Base-by-base conservation (phyloP, 306 rosid species). In the Cicer pinnatifidum region DNA sequence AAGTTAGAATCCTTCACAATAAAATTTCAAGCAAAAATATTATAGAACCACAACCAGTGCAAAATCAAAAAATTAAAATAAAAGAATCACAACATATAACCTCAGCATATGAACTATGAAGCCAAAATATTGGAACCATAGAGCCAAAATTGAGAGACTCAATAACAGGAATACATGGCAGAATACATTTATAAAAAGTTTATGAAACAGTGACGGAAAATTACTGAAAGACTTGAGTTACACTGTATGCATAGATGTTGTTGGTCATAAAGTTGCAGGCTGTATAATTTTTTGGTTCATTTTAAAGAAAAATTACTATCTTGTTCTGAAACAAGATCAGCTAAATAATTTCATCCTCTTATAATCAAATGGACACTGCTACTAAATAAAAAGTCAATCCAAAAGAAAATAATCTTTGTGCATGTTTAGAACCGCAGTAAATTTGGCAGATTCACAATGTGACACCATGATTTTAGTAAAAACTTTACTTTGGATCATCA, bases 281-380 rank as follows among this genome's bases (percentile, higher is more conserved):
- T 0, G 13, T 7, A 59, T 20, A 60, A 47, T 6, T 1, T 7
- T 8, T 1, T 28, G 10, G 16, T 3, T 46, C 15, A 19, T 38
- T 9, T 48, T 19, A 6, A 43, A 28, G 43, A 4, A 52, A 19
- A 51, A 28, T 7, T 17, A 50, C 52, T 12, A 57, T 16, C 16
- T 35, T 20, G 15, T 6, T 19, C 39, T 12, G 38, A 35, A 56
- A 47, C 82, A 56, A 7, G 39, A 54, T 40, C 56, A 38, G 28
- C 35, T 9, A 56, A 75, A 39, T 20, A 69, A 65, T 48, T 40
- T 57, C 79, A 82, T 57, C 76, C 65, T 47, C 2, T 4, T 37
- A 56, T 28, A 15, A 13, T 11, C 3, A 47, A 19, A 19, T 56
- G 63, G 33, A 23, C 33, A 23, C 33, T 23, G 33, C 33, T 23